Conservation (phyloP, 1,139 yeast genomes). For the Chernovozyma aurita region DNA sequence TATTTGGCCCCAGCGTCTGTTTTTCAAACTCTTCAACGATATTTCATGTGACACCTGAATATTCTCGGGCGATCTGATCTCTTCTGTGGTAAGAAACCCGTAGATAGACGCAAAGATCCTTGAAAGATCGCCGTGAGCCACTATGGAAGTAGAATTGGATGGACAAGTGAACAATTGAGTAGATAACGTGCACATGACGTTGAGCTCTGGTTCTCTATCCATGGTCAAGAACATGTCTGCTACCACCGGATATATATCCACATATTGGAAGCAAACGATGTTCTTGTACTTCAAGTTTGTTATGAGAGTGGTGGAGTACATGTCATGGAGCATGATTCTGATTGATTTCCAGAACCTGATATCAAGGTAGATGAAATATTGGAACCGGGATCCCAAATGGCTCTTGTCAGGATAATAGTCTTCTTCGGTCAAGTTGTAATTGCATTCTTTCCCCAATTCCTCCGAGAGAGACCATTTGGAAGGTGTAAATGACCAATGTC, state of each 20-base stretch:
- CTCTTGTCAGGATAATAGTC: slow-evolving; percentile 23
- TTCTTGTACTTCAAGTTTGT: slow-evolving; percentile 59
- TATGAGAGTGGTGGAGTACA: slow-evolving; percentile 67
- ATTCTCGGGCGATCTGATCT: slow-evolving; percentile 45
- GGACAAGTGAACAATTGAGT: slow-evolving; percentile 89
- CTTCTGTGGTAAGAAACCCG: slow-evolving; percentile 58
- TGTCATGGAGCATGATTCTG: slow-evolving; percentile 57
- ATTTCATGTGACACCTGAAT: slow-evolving; percentile 40
- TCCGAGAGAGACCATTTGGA: slow-evolving; percentile 40
- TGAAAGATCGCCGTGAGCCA: slow-evolving; percentile 65
- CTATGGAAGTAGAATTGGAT: slow-evolving; percentile 64
- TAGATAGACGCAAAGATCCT: slow-evolving; percentile 64
- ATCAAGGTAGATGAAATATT: slow-evolving; percentile 68
- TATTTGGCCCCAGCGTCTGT: slow-evolving; percentile 79
- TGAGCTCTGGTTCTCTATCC: slow-evolving; percentile 81
- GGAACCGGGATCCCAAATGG: slow-evolving; percentile 69
- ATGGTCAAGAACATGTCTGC: slow-evolving; percentile 67
- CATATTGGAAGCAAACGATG: slow-evolving; percentile 70
- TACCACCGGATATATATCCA: slow-evolving; percentile 76
- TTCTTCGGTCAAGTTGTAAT: slow-evolving; percentile 31
- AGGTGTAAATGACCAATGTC: slow-evolving; percentile 37
- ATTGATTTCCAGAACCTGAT: slow-evolving; percentile 69
- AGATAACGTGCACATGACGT: slow-evolving; percentile 69
- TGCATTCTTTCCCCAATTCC: slow-evolving; percentile 41
- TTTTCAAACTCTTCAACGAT: slow-evolving; percentile 53